These are phyloP conservation scores for Macrolepiota albuminosa DNA, from an alignment of 768 basidiomycete genomes.

Conservation along the genomic window DNA sequence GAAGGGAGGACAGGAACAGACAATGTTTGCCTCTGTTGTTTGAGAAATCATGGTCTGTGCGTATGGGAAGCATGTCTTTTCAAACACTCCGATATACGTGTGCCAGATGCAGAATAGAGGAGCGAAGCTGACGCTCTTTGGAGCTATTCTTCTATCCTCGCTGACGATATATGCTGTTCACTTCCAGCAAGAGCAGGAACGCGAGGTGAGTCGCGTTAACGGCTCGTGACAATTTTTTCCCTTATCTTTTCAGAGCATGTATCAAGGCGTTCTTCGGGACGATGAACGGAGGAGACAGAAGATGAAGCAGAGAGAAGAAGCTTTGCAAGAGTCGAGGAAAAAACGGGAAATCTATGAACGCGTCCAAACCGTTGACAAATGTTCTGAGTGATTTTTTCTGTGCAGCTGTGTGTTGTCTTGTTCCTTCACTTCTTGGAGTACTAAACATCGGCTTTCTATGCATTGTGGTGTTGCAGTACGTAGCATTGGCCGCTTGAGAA, in stretches of 20 bases:
- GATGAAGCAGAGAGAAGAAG: constrained; percentile 60
- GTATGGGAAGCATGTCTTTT: background rate
- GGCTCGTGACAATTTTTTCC: background rate
- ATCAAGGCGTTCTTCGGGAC: constrained; percentile 83
- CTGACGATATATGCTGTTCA: constrained; percentile 89
- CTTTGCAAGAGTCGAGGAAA: constrained; percentile 52
- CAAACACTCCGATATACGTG: constrained; percentile 15
- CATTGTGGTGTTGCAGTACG: background rate
- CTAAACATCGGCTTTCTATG: background rate
- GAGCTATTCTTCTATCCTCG: constrained; percentile 57
- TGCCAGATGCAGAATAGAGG: constrained; percentile 53
- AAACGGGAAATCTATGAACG: constrained; percentile 67
- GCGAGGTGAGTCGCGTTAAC: constrained; percentile 48
- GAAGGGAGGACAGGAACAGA: constrained; percentile 11
- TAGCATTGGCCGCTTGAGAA: too few species aligned
- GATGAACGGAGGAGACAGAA: constrained; percentile 78
- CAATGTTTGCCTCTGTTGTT: constrained; percentile 30
- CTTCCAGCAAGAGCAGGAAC: constrained; percentile 78
- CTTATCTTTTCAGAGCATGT: constrained; percentile 66
- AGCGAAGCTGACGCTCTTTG: constrained; percentile 72
- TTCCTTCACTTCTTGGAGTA: background rate
- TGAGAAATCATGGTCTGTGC: constrained; percentile 20
- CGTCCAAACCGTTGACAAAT: constrained; percentile 31
- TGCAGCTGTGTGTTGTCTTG: background rate
- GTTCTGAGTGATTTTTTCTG: background rate